Evolutionary conservation across 148 eudicot genomes (phyloP).

Genomic region (Hydrangea macrophylla): DNA sequence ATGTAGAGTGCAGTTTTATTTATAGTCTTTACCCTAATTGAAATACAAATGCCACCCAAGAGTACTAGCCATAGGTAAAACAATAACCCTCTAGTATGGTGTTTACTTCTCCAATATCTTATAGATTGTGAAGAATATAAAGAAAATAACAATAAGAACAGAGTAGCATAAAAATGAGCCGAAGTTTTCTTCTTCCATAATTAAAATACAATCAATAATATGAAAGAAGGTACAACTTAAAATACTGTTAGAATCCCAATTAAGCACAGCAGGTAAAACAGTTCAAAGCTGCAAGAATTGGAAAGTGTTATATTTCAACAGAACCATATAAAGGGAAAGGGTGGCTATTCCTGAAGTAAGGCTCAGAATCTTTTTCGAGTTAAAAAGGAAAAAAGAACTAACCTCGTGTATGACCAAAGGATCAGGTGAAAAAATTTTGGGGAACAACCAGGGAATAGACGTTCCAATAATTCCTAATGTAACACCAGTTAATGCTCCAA

Average conservation of each 20-base stretch:
- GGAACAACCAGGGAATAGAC: constrained; percentile 73
- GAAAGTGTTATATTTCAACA: neutral
- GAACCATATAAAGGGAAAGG: neutral
- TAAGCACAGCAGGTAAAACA: neutral
- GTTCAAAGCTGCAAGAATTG: neutral
- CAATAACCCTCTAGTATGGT: neutral
- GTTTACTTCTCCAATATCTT: too few relatives aligned
- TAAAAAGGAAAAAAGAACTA: constrained; percentile 12
- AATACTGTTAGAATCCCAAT: neutral
- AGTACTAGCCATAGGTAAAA: neutral
- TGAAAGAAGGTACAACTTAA: neutral
- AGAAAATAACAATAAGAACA: too few relatives aligned
- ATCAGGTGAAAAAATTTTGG: constrained; percentile 75
- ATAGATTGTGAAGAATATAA: too few relatives aligned
- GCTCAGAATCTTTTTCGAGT: neutral
- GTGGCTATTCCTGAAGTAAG: neutral
- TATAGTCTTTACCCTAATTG: neutral
- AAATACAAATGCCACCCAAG: neutral
- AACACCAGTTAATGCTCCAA: constrained; percentile 69
- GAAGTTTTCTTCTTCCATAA: neutral
- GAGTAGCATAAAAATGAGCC: neutral
- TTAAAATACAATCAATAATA: neutral
- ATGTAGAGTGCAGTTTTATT: neutral
- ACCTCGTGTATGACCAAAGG: constrained; percentile 72
- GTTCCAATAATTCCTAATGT: constrained; percentile 66